Evolutionary conservation across 2,329 filamentous ascomycete genomes (phyloP), one percentile per base, ranked within the genome.

Genomic region (Verticillium klebahnii): DNA sequence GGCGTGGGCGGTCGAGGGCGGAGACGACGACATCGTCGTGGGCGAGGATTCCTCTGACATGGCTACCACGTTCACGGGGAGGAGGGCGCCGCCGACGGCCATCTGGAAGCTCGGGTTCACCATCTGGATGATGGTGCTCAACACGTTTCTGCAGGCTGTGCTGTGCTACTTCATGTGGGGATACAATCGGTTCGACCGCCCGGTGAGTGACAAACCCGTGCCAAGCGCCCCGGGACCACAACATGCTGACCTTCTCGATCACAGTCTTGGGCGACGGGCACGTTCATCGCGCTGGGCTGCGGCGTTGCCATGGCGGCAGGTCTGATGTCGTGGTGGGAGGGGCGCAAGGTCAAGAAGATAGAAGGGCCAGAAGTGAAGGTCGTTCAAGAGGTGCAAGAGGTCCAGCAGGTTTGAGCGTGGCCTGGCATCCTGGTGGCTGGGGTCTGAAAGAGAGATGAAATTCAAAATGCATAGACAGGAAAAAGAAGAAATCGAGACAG

Each of bases 311-410:
- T 69, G 68, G 52, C 66, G 5, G 67, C 68, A 0, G 68, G 68
- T n/a, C 54, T 69, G 7, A 66, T 69, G 67, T 69, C 67, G 1
- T 69, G 66, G 65, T 69, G 68, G 68, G 68, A 69, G 52, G 67
- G 68, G 2, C 65, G 68, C 0, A 69, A 68, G 58, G 68, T 69
- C 17, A 69, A 69, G 62, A 67, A 68, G 31, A 68, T 69, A 31
- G 68, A 69, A 34, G 67, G 68, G 3, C 67, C 68, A 1, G 62
- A 66, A 23, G 67, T 69, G 1, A 59, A 65, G 23, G 55, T 69
- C 23, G 60, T 69, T 2, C n/a, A 63, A 15, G 61, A 64, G 19
- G 62, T 52, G 3, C 45, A 25, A 25, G 45, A 52, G 45, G 45
- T 52, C 11, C 45, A 52, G 19, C 45, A 52, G 45, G 45, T 52